phyloP scores from a whole-genome alignment of 2,329 filamentous ascomycete species.

The Huntiella decipiens region DNA sequence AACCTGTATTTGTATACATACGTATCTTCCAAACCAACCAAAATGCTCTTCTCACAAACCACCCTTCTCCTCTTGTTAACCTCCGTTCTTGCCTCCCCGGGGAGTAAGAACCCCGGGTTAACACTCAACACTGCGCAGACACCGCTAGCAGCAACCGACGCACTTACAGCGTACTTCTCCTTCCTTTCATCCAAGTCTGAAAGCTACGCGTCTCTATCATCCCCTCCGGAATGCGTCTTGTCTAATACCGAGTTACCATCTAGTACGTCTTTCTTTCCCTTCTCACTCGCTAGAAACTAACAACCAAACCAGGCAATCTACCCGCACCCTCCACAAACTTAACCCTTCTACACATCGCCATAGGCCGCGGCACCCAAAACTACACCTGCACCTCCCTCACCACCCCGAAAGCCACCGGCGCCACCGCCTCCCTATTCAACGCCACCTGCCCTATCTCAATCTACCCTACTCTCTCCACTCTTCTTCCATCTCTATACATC shows the following conservation, averaged over 20 bases:
- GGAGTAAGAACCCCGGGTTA: too few species aligned
- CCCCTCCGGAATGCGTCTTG: constrained; percentile 33
- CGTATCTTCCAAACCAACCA: too few species aligned
- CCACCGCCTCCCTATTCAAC: constrained; percentile 73
- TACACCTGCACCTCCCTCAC: constrained; percentile 60
- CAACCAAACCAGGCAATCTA: constrained; percentile 25
- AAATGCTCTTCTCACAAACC: too few species aligned
- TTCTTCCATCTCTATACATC: constrained; percentile 49
- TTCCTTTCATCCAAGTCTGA: constrained; percentile 36
- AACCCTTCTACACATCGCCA: constrained; percentile 54
- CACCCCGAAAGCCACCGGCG: constrained; percentile 47
- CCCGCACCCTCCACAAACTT: constrained; percentile 41
- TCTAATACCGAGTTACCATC: constrained; percentile 31
- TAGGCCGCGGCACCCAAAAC: constrained; percentile 83
- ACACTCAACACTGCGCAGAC: constrained; percentile 13
- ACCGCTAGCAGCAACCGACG: constrained; percentile 22
- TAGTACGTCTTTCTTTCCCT: constrained; percentile 21
- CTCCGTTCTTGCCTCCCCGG: too few species aligned
- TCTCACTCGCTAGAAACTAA: not conserved
- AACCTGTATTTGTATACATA: too few species aligned
- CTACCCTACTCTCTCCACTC: constrained; percentile 45
- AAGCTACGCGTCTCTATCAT: constrained; percentile 23
- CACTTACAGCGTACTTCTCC: constrained; percentile 43
- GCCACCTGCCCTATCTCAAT: constrained; percentile 58
- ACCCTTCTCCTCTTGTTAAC: too few species aligned